Conservation (phyloP, 176 grass and related monocot species). For the Hordeum vulgare region DNA sequence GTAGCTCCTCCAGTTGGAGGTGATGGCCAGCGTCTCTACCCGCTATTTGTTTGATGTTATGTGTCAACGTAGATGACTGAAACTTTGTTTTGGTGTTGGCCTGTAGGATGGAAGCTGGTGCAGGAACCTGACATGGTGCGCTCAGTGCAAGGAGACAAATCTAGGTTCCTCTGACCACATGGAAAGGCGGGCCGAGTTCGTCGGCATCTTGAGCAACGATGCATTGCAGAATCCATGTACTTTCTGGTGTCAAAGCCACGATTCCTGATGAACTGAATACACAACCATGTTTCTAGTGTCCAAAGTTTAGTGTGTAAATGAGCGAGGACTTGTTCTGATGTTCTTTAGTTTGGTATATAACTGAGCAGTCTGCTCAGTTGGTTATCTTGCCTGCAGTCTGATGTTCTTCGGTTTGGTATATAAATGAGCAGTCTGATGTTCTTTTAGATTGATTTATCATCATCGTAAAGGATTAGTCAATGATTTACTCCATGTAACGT, state of each 20-base stretch:
- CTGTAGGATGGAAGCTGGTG: slow-evolving; percentile 72
- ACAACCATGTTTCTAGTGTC: neutral
- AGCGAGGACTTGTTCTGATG: neutral
- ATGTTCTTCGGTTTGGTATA: no score
- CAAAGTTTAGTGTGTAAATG: neutral
- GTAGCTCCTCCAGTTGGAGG: slow-evolving; percentile 66
- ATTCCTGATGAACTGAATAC: no score
- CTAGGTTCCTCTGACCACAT: no score
- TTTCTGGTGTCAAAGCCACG: neutral
- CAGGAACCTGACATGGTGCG: no score
- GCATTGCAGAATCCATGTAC: slow-evolving; percentile 59
- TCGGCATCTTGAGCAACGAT: slow-evolving; percentile 61
- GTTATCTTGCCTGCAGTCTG: neutral
- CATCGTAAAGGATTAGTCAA: neutral
- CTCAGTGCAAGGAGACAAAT: no score
- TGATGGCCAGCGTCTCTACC: neutral
- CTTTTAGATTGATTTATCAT: neutral
- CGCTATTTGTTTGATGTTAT: neutral
- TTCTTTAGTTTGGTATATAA: neutral
- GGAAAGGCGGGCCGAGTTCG: slow-evolving; percentile 42
- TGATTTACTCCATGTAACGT: neutral
- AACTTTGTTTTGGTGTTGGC: neutral
- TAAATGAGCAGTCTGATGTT: no score
- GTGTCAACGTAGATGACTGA: neutral
- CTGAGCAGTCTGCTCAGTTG: neutral